Base-by-base conservation (phyloP, 768 basidiomycete species). In the Suillus paluster region DNA sequence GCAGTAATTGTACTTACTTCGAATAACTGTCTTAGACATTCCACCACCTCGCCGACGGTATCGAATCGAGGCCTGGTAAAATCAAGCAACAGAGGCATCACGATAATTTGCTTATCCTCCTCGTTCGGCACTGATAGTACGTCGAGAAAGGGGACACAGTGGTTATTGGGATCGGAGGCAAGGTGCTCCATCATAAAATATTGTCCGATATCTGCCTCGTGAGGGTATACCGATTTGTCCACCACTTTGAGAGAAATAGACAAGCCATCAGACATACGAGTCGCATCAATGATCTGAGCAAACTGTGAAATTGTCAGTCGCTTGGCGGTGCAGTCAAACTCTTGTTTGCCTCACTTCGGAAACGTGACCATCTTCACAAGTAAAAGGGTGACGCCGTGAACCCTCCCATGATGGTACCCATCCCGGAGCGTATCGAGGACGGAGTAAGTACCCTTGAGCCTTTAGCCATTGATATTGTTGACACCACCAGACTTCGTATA, bases 71-170 rank as follows among this genome's bases (percentile, higher is more conserved):
- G 71, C 2, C 38, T 45, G 17, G 60, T n/a, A 36, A 67, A 73
- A 0, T n/a, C 27, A 50, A 72, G 70, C 19, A 81, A 70, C 2
- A 78, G 58, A 0, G 80, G 81, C 75, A 79, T 80, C 2, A 76
- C 69, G 2, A 78, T 55, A 2, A 73, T 69, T 11, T 39, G 36
- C 1, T 0, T 21, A 17, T 70, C 42, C 1, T 59, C 55, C 0
- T 61, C 60, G 17, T 53, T 56, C 7, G 67, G 66, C 45, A 73
- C 50, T 17, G 45, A 9, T 1, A 77, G 15, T 0, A 64, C 25
- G 10, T 77, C 75, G 15, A 71, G 63, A 7, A 79, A 42, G 0
- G 73, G 77, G 1, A 78, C 68, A 14, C 78, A 79, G 54, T 79
- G 76, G 33, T 80, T 83, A 15, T 23, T 60, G 27, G 61, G 58